These are phyloP conservation scores for Mycena vulgaris DNA, from an alignment of 768 basidiomycete genomes.

Conservation along the genomic window DNA sequence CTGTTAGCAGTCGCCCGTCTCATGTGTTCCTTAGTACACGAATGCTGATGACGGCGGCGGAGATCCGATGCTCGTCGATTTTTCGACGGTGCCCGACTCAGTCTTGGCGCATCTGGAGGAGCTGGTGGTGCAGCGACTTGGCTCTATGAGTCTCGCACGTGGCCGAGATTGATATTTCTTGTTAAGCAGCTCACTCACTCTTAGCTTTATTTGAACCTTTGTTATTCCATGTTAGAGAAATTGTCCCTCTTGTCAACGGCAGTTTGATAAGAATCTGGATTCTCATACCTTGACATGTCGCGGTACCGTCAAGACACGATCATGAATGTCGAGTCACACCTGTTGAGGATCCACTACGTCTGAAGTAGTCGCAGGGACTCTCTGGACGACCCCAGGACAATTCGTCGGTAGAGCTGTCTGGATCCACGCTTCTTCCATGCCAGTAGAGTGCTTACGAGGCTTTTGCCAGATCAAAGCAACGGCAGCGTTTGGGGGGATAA, in stretches of 20 bases:
- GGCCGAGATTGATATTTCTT: not conserved
- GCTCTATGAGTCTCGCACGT: not conserved
- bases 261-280: not conserved
- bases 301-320: not conserved
- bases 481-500: slow-evolving; percentile 74
- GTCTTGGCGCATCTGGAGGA: not conserved
- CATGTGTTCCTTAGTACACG: not conserved
- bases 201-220: not conserved
- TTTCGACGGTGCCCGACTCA: not conserved
- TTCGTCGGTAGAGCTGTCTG: slow-evolving; percentile 23
- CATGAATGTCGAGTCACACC: not conserved
- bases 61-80: not conserved
- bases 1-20: not conserved
- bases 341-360: slow-evolving; percentile 6
- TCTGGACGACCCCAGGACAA: slow-evolving; percentile 27
- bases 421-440: not conserved
- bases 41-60: not conserved
- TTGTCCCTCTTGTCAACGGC: not conserved
- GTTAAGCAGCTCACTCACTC: not conserved
- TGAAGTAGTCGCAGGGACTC: slow-evolving; percentile 16
- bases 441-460: not conserved
- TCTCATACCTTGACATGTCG: not conserved
- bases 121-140: not conserved
- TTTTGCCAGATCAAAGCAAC: slow-evolving; percentile 62
- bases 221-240: not conserved